Evolutionary conservation across 345 rosid species (phyloP).

Genomic region (Pelargonium nanum): DNA sequence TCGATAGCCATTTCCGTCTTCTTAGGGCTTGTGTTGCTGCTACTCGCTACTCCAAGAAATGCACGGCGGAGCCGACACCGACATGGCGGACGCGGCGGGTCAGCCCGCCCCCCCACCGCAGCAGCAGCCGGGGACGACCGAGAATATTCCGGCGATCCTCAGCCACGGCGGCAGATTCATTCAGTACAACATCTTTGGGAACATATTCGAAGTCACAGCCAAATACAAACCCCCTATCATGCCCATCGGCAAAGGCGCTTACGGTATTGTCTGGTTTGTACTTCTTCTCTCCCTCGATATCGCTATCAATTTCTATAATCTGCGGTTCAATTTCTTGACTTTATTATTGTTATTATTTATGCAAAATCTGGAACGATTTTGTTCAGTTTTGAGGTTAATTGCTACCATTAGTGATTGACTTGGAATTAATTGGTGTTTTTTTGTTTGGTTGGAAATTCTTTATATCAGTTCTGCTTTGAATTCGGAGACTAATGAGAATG

Average conservation of each 20-base stretch:
- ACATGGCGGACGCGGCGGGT: conserved; percentile 55
- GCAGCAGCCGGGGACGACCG: conserved; percentile 37
- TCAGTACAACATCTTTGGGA: conserved; percentile 92
- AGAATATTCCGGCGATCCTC: conserved; percentile 70
- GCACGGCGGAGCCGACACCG: conserved; percentile 57
- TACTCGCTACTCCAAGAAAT: too few relatives aligned
- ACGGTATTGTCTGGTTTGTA: conserved; percentile 89
- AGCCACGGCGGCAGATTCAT: conserved; percentile 93
- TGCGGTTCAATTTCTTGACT: too few relatives aligned
- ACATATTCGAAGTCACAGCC: conserved; percentile 91
- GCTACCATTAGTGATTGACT: too few relatives aligned
- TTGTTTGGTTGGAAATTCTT: background rate
- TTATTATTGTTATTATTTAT: too few relatives aligned
- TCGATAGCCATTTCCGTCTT: too few relatives aligned
- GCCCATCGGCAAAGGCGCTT: conserved; percentile 99
- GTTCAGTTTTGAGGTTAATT: too few relatives aligned
- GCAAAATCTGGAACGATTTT: too few relatives aligned
- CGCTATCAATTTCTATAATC: background rate
- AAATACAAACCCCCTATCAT: conserved; percentile 94
- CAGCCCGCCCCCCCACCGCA: too few relatives aligned
- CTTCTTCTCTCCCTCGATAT: conserved; percentile 4
- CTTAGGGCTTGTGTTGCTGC: too few relatives aligned
- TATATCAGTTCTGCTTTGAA: conserved; percentile 49
- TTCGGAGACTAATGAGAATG: conserved; percentile 67
- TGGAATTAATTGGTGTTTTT: background rate